Evolutionary conservation across 176 grass and related monocot species (phyloP), one percentile per base, ranked within the genome.

Genomic region (Urochloa ruziziensis): DNA sequence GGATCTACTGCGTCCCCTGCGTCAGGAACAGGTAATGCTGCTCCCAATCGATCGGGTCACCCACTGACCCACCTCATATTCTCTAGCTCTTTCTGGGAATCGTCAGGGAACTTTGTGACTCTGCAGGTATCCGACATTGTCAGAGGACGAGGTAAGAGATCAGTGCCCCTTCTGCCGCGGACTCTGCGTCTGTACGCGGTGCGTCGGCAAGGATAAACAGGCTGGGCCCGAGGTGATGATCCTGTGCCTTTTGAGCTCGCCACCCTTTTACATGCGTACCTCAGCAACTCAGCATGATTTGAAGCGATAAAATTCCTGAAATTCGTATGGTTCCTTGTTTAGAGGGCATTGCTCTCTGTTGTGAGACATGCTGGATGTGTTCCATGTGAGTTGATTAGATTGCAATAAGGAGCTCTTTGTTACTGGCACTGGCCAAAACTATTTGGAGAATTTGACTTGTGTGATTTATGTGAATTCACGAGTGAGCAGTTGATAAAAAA

Each of bases 1-100:
- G 70, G 83, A 65, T 78, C 57, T 90, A 78, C 79, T 90, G 88
- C 88, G 39, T 3, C 73, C 5, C 3, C 47, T 90, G 88, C 64
- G 0, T 90, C 47, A 17, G 4, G 6, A 72, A 67, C 7, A 65
- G n/a, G 88, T 86, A 82, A 27, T 44, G 44, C 64, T 0, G 15
- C 25, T 1, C 40, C 51, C 13, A 1, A 46, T 71, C 35, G 2
- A 62, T 29, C 13, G n/a, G n/a, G n/a, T n/a, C n/a, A n/a, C n/a
- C 12, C 62, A 23, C 33, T n/a, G n/a, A n/a, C n/a, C n/a, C n/a
- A 0, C 14, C 39, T 49, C 29, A 4, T 1, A 46, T 47, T 71
- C 10, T 54, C 12, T 7, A 15, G 15, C 44, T 44, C 7, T 17
- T 29, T 19, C 21, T 33, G 8, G 15, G 33, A n/a, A 66, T 57